Evolutionary conservation across 371 early-diverging fungal genomes (phyloP), one percentile per base, ranked within the genome.

Genomic region (Mortierella sp.): DNA sequence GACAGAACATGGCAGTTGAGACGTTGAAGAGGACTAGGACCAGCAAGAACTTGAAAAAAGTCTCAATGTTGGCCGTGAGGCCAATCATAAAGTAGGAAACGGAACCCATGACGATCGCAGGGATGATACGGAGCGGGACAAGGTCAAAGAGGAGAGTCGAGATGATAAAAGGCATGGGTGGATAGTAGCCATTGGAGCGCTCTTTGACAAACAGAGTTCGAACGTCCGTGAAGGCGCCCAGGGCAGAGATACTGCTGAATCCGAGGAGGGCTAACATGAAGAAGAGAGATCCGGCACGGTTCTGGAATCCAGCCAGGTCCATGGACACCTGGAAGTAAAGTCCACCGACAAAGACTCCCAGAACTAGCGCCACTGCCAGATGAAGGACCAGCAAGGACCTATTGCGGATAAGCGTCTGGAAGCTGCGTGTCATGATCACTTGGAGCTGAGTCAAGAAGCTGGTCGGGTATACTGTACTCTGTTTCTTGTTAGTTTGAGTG

Each of bases 201-300:
- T 95, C 95, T 70, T 94, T 89, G 76, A 84, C 74, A 57, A 95
- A 94, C 28, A 95, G 90, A 0, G 77, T 79, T 0, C 91, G 91
- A 74, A 91, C 91, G 0, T 82, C 87, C 2, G 91, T 88, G 80
- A 94, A 95, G 21, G 91, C 89, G 19, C 89, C 88, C 73, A 93
- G 80, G 11, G 93, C 90, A 0, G 89, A 85, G 54, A 93, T 80
- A n/a, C 88, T 84, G 26, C 88, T 81, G 72, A 84, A 81, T 16
- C 92, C 88, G 63, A 90, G 84, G 70, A 89, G 89, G 26, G 90
- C 87, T 72, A 91, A 54, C 70, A 92, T 76, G 79, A 94, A 94
- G 85, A 95, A 95, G 74, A 94, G 73, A 1, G 91, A 89, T 7
- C 95, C 95, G 5, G 89, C 84, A 45, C 90, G 88, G 80, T 95